phyloP scores from a whole-genome alignment of 2,329 filamentous ascomycete species.

The Paracoccidioides lutzii region DNA sequence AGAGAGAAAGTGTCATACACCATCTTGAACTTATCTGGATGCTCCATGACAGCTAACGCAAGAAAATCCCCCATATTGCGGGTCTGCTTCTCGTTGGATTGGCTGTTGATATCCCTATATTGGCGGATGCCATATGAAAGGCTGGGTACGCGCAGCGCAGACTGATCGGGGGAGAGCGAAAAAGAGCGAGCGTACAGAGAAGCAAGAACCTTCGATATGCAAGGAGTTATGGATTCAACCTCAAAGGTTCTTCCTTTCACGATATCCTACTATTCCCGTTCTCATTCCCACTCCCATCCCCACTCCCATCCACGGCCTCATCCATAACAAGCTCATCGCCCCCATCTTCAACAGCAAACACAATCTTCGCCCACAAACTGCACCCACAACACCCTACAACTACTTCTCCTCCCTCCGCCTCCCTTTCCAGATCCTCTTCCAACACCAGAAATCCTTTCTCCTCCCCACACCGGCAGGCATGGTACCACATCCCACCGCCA shows the following conservation, averaged over 20 bases:
- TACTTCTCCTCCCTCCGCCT: conserved; percentile 42
- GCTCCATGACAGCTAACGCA: no score
- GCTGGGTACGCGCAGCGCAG: no score
- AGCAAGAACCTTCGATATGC: no score
- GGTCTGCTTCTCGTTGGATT: no score
- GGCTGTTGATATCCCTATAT: no score
- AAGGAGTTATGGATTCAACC: no score
- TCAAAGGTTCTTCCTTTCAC: not conserved
- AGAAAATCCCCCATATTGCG: no score
- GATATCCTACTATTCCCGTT: not conserved
- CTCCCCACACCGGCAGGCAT: conserved; percentile 46
- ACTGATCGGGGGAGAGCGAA: no score
- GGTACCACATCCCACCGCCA: conserved; percentile 37
- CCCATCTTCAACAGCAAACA: conserved; percentile 40
- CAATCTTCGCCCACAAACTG: conserved; percentile 49
- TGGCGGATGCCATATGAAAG: no score
- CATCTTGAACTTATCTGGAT: no score
- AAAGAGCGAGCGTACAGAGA: no score
- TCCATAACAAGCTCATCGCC: conserved; percentile 8
- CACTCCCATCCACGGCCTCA: conserved; percentile 13
- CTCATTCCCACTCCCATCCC: not conserved
- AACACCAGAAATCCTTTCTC: conserved; percentile 41
- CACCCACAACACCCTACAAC: conserved; percentile 49
- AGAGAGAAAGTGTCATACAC: no score
- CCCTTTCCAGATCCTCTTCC: conserved; percentile 41